A percentile compares a stretch with the other conserved stretches of the same genome.
Evolutionary conservation across 2,329 filamentous ascomycete species (phyloP).

Genomic region (Raffaelea ambrosiae): DNA sequence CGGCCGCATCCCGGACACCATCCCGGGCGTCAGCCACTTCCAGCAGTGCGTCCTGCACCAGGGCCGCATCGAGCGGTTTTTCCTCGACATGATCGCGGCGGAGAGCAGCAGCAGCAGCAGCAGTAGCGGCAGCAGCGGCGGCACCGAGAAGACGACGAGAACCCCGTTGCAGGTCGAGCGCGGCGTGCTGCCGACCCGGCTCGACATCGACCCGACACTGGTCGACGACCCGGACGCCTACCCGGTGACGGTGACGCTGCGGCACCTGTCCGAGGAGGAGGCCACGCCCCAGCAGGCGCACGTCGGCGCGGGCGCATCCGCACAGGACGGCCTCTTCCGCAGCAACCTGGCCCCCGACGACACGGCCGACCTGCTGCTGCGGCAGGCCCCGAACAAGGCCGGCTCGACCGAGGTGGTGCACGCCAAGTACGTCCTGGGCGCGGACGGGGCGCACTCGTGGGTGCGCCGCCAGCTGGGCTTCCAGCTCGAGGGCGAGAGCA

Average conservation of each 20-base stretch:
- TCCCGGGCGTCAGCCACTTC: slow-evolving; percentile 52
- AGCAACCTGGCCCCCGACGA: slow-evolving; percentile 51
- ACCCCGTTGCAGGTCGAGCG: slow-evolving; percentile 45
- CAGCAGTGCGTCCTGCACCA: slow-evolving; percentile 63
- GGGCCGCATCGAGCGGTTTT: slow-evolving; percentile 60
- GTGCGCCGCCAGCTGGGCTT: slow-evolving; percentile 12
- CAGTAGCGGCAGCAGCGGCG: no score
- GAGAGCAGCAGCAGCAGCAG: no score
- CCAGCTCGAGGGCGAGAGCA: slow-evolving; percentile 17
- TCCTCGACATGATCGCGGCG: slow-evolving; percentile 51
- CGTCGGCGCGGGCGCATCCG: slow-evolving; percentile 4
- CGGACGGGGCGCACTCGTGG: slow-evolving; percentile 11
- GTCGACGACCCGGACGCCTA: slow-evolving; percentile 44
- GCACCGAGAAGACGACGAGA: no score
- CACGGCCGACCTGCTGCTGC: slow-evolving; percentile 43
- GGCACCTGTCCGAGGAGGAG: slow-evolving; percentile 49
- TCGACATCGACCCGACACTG: slow-evolving; percentile 43
- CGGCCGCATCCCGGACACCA: slow-evolving; percentile 55
- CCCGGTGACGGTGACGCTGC: slow-evolving; percentile 51
- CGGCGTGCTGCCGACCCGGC: slow-evolving; percentile 45
- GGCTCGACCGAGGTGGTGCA: slow-evolving; percentile 7
- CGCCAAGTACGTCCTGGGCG: slow-evolving; percentile 11
- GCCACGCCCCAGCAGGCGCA: slow-evolving; percentile 33
- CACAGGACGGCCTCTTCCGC: slow-evolving; percentile 46
- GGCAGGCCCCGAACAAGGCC: slow-evolving; percentile 14